Evolutionary conservation across 2,329 filamentous ascomycete genomes (phyloP), one percentile per base, ranked within the genome.

Genomic region (Tolypocladium inflatum): DNA sequence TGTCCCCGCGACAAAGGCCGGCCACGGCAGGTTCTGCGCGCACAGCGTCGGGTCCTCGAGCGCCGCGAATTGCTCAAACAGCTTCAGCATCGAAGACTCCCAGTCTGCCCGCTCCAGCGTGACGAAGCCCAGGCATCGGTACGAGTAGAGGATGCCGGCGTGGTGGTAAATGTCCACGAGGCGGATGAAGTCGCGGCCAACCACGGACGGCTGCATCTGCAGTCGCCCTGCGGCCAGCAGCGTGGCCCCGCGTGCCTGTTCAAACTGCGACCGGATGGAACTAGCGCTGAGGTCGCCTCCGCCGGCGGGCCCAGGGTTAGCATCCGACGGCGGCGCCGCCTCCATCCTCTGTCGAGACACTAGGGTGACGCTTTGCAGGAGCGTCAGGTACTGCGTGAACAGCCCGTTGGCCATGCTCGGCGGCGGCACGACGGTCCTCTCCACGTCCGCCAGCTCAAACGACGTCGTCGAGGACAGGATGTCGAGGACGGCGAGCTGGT

Each of bases 11-110:
- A 70, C 63, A 39, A 70, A 69, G 5, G 63, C 60, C 1, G 68
- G 67, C 68, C 68, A 70, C 0, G 67, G 64, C 26, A 70, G 59
- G 50, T 69, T 70, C 38, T 69, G 68, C 4, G 66, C 60, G 57
- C 64, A 68, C 7, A 62, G 45, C 6, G 63, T 58, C 6, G 59
- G 51, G 7, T 67, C 62, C 39, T 67, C 64, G n/a, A 69, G 60
- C 8, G 60, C 57, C 0, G 55, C 52, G 5, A 68, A 61, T 53
- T 63, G 63, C 33, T 63, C 63, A 38, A 66, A 66, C 23, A 68
- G 58, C 38, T 63, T 64, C 5, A 42, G 52, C 37, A 60, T 57
- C 2, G 63, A 60, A 6, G 63, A 48, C 7, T 43, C 48, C 57
- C 63, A 59, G 35, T 68, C 64, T 0, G 42, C 33, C 23, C 60